Evolutionary conservation across 2,329 filamentous ascomycete species (phyloP), one percentile per base, ranked within the genome.

Genomic region (Aspergillus ustus): DNA sequence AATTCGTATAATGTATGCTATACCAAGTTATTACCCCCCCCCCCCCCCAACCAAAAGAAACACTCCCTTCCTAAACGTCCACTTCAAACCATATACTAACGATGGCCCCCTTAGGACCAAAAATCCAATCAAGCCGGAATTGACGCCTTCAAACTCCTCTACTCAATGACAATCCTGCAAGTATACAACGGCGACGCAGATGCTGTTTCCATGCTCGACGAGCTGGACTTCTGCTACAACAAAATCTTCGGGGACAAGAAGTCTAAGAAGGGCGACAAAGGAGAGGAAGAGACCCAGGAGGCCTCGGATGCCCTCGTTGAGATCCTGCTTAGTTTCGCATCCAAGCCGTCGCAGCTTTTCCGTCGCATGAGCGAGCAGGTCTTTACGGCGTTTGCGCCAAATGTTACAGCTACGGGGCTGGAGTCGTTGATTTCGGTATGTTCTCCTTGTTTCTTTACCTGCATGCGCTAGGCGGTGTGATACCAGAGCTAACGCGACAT

Each of bases 161-260:
- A 96, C 73, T 89, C 92, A 0, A 85, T 97, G 56, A 90, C 92
- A 0, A 86, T 97, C 15, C 83, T 98, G 59, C 92, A 97, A 75
- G 84, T 97, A 8, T 97, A 97, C 79, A 93, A 94, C 70, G 91
- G 92, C 25, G 93, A 97, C 62, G 84, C 90, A 0, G 95, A 98
- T 72, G 91, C 93, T 0, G 85, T 97, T 22, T 88, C 90, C 52
- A 89, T 95, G 63, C 81, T 97, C 8, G 86, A 91, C 57, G 94
- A 97, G 68, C 83, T 97, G n/a, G 86, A 90, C 66, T 82, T 89
- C 62, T 93, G 90, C 74, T 90, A 89, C 62, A 84, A 90, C 48
- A 88, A 87, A 70, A 82, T 90, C 59, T 72, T 82, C 59, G 74
- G 77, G 25, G 75, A 78, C 53, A 84, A 87, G 66, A 80, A 83